These are phyloP conservation scores for Suillus subluteus DNA, from an alignment of 768 basidiomycete species.

Conservation along the genomic window DNA sequence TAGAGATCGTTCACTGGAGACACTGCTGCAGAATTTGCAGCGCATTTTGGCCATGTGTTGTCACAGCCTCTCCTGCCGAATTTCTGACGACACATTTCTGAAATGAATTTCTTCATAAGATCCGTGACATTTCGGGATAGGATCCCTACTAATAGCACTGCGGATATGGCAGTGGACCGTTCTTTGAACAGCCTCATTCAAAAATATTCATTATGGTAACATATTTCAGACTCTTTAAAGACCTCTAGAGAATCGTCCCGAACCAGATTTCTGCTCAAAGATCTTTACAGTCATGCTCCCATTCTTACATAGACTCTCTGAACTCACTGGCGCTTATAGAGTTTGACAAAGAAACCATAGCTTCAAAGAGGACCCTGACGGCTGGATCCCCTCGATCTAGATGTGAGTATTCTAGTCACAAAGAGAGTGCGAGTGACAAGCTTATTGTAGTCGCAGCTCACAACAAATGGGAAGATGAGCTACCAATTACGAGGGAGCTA, in stretches of 20 bases:
- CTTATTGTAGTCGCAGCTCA: background rate
- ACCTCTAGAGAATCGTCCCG: background rate
- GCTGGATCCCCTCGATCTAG: constrained; percentile 4
- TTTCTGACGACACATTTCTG: background rate
- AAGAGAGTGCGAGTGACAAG: background rate
- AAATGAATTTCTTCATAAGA: background rate
- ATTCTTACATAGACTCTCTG: background rate
- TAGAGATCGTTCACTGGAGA: no score
- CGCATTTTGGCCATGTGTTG: background rate
- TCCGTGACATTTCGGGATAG: no score
- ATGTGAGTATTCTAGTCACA: background rate
- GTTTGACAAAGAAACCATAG: background rate
- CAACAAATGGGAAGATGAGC: background rate
- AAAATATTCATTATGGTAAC: background rate
- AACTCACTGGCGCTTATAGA: background rate
- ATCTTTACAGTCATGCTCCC: background rate
- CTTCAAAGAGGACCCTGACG: background rate
- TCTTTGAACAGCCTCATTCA: no score
- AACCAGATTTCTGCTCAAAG: background rate
- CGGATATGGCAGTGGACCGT: background rate
- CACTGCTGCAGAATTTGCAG: background rate
- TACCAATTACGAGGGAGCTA: background rate
- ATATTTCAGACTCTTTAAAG: background rate
- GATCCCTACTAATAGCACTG: background rate
- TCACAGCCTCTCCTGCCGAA: background rate